phyloP scores from a whole-genome alignment of 768 basidiomycete genomes.

The Polyporus arcularius region DNA sequence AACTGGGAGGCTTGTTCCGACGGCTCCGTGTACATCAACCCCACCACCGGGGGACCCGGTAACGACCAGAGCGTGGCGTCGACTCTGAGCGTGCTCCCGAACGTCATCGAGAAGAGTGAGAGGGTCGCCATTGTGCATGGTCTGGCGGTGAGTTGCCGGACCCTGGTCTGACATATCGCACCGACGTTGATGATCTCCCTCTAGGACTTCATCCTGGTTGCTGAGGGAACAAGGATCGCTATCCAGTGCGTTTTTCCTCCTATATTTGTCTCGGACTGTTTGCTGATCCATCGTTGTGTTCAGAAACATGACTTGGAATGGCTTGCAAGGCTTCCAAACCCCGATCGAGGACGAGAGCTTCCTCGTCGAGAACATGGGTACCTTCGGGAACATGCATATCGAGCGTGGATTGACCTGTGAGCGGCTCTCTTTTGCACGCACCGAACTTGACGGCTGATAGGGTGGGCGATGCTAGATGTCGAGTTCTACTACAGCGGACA shows the following conservation, averaged over 20 bases:
- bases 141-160: conserved; percentile 26
- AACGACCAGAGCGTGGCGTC: conserved; percentile 34
- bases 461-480: conserved; percentile 39
- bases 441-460: not conserved
- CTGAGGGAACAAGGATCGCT: conserved; percentile 38
- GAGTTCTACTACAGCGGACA: conserved; percentile 61
- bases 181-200: not conserved
- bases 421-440: not conserved
- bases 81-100: conserved; percentile 36
- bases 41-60: conserved; percentile 25
- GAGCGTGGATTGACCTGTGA: conserved; percentile 37
- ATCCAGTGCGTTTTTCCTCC: conserved; percentile 30
- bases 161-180: not conserved
- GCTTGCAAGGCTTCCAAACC: conserved; percentile 37
- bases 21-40: conserved; percentile 30
- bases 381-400: conserved; percentile 33
- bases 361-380: conserved; percentile 33
- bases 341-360: conserved; percentile 36
- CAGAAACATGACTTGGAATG: conserved; percentile 40
- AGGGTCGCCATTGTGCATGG: conserved; percentile 37
- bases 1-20: conserved; percentile 31
- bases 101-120: conserved; percentile 39
- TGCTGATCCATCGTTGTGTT: not conserved
- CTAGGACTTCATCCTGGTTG: conserved; percentile 38
- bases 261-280: not conserved